A percentile compares a stretch with the other conserved stretches of the same genome.
Evolutionary conservation across 1,139 yeast genomes (phyloP).

Genomic region (Taphrina pruni): DNA sequence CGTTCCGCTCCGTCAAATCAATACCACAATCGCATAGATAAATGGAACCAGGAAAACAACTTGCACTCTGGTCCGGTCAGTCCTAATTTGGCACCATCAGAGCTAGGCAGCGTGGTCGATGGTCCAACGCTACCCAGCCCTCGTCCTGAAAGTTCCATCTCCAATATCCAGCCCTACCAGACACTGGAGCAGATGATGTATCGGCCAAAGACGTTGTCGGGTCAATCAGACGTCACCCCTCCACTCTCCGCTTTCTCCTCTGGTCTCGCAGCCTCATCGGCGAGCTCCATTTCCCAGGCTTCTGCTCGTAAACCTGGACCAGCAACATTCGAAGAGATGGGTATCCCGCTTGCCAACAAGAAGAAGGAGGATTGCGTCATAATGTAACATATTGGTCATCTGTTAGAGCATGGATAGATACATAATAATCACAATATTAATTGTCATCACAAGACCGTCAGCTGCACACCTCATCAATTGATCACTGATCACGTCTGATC

Average conservation of each 20-base stretch:
- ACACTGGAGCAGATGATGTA: neutral
- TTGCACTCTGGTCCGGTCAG: constrained; percentile 19
- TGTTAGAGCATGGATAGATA: too few relatives aligned
- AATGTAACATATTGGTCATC: constrained; percentile 46
- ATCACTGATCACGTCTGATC: constrained; percentile 1
- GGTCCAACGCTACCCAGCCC: constrained; percentile 13
- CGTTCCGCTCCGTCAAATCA: neutral
- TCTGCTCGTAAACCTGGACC: constrained; percentile 38
- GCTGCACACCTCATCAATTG: neutral
- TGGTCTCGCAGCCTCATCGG: constrained; percentile 6
- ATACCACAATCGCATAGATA: neutral
- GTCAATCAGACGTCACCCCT: neutral
- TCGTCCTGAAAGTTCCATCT: constrained; percentile 30
- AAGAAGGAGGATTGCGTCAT: constrained; percentile 50
- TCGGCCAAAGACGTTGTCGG: neutral
- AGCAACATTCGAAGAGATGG: constrained; percentile 57
- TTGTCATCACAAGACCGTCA: too few relatives aligned
- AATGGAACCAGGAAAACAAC: constrained; percentile 8
- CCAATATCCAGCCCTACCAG: constrained; percentile 23
- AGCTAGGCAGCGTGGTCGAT: constrained; percentile 15
- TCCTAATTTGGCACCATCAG: constrained; percentile 28
- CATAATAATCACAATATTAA: too few relatives aligned
- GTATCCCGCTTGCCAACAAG: constrained; percentile 48
- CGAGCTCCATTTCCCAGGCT: neutral
- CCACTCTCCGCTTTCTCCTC: constrained; percentile 3